These are phyloP conservation scores for Coniochaeta sp. DNA, from an alignment of 2,329 filamentous ascomycete species.

Conservation along the genomic window DNA sequence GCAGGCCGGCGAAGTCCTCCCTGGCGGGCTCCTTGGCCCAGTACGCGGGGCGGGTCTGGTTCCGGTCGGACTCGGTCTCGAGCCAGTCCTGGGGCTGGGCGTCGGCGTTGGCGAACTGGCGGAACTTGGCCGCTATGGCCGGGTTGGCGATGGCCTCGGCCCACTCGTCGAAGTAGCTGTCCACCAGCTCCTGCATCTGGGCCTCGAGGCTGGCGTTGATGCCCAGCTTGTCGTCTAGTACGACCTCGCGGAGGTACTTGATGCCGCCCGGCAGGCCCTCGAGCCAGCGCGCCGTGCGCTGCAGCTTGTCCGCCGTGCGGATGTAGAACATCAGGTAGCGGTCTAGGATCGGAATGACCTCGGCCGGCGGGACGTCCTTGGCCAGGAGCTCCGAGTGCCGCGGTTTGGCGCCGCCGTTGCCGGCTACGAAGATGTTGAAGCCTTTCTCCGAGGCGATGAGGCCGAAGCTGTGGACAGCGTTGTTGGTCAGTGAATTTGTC, in stretches of 20 bases:
- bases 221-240: slow-evolving; percentile 78
- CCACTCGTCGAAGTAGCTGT: slow-evolving; percentile 87
- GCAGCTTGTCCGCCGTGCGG: slow-evolving; percentile 81
- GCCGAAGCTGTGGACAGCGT: slow-evolving; percentile 56
- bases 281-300: slow-evolving; percentile 83
- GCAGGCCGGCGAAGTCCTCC: slow-evolving; percentile 63
- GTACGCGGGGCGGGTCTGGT: slow-evolving; percentile 65
- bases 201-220: slow-evolving; percentile 77
- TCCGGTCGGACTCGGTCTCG: slow-evolving; percentile 65
- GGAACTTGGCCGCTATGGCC: slow-evolving; percentile 60
- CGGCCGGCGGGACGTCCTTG: slow-evolving; percentile 75
- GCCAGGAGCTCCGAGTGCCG: slow-evolving; percentile 75
- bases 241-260: slow-evolving; percentile 72
- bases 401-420: slow-evolving; percentile 83
- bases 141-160: slow-evolving; percentile 70
- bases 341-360: slow-evolving; percentile 77
- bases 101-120: slow-evolving; percentile 74
- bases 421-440: slow-evolving; percentile 86
- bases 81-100: slow-evolving; percentile 60
- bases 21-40: slow-evolving; percentile 64
- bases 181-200: slow-evolving; percentile 82
- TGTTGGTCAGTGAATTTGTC: neutral
- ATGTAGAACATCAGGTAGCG: slow-evolving; percentile 93
- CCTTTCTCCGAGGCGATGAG: slow-evolving; percentile 89
- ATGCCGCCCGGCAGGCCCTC: slow-evolving; percentile 79